Evolutionary conservation across 352 stramenopile species (phyloP).

Genomic region (Phytophthora megakarya): DNA sequence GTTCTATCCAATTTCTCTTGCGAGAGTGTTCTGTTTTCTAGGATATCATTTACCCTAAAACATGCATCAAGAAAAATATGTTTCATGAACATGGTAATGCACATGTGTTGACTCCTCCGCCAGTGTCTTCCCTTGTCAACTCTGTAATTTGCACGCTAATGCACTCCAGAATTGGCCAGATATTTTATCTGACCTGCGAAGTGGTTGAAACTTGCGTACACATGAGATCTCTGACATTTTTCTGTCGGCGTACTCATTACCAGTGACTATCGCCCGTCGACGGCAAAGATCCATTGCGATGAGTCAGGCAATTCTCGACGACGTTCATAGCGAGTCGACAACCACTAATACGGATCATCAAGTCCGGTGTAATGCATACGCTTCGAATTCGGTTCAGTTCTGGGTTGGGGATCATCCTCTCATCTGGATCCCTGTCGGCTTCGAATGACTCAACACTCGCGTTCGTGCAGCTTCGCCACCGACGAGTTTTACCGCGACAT

Average conservation of each 20-base stretch:
- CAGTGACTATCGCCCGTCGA: not conserved
- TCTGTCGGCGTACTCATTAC: not conserved
- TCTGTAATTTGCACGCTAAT: not conserved
- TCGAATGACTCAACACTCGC: not conserved
- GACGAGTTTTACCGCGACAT: constrained; percentile 2
- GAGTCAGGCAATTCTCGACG: constrained; percentile 1
- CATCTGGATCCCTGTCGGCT: constrained; percentile 4
- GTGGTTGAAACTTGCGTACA: constrained; percentile 3
- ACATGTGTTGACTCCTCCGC: not conserved
- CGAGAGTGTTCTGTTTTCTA: not conserved
- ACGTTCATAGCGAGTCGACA: constrained; percentile 5
- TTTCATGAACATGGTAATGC: not conserved
- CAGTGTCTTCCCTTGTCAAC: constrained; percentile 6
- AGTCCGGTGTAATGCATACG: not conserved
- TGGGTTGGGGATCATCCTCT: not conserved
- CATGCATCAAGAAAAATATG: not conserved
- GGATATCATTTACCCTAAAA: not conserved
- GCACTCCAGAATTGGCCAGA: not conserved
- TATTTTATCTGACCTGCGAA: not conserved
- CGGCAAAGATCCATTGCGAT: constrained; percentile 1
- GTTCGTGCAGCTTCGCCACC: constrained; percentile 2
- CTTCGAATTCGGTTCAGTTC: constrained; percentile 8
- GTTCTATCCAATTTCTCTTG: not conserved
- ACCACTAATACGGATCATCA: constrained; percentile 3
- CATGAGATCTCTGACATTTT: constrained; percentile 18